phyloP scores from a whole-genome alignment of 306 rosid species.

The Elaeagnus macrophylla region DNA sequence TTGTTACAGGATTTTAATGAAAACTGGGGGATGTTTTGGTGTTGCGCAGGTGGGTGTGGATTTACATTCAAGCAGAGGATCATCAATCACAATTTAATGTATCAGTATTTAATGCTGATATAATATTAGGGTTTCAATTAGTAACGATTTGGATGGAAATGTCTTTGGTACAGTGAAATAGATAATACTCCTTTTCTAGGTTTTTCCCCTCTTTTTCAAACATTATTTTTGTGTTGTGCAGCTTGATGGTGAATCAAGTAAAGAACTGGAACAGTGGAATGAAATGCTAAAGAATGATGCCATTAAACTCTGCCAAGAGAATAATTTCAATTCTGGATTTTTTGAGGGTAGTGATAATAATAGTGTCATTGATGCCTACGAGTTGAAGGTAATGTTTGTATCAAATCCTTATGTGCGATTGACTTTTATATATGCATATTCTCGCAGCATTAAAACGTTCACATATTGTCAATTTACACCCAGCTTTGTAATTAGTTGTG shows the following conservation, averaged over 20 bases:
- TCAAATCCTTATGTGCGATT: background rate
- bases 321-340: conserved; percentile 82
- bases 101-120: no score
- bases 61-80: no score
- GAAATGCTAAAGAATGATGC: conserved; percentile 88
- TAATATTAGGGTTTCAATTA: no score
- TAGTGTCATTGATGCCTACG: conserved; percentile 80
- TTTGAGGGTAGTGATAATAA: conserved; percentile 86
- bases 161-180: no score
- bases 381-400: conserved; percentile 51
- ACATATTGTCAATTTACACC: background rate
- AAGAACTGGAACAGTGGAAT: conserved; percentile 95
- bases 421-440: no score
- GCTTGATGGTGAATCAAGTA: conserved; percentile 82
- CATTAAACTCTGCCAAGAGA: conserved; percentile 78
- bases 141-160: no score
- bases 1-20: no score
- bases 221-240: conserved; percentile 20
- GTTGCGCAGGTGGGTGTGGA: no score
- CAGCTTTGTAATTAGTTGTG: background rate
- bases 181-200: background rate
- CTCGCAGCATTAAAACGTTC: no score
- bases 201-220: background rate
- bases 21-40: no score
- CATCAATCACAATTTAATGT: no score